Evolutionary conservation across 2,329 filamentous ascomycete species (phyloP).

Genomic region (Cytospora chrysosperma): DNA sequence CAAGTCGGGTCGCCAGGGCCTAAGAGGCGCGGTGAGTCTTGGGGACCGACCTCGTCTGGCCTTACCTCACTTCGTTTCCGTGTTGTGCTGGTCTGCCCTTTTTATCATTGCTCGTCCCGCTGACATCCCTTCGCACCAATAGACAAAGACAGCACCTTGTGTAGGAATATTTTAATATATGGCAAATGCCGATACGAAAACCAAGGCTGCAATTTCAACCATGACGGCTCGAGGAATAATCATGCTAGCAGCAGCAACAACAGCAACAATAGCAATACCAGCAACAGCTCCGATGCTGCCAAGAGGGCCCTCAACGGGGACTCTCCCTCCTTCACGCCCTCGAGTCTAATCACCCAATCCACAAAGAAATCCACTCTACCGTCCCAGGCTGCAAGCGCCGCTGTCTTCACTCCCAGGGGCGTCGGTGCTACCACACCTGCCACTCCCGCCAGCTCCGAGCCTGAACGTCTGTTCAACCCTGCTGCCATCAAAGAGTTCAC

Average conservation of each 20-base stretch:
- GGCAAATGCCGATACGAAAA: slow-evolving; percentile 91
- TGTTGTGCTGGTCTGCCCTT: not conserved
- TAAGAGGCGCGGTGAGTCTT: slow-evolving; percentile 53
- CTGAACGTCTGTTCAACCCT: slow-evolving; percentile 51
- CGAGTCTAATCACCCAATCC: slow-evolving; percentile 39
- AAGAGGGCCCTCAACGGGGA: slow-evolving; percentile 91
- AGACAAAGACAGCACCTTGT: slow-evolving; percentile 79
- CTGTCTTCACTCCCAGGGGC: slow-evolving; percentile 76
- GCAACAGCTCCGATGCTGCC: slow-evolving; percentile 18
- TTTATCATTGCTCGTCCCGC: slow-evolving; percentile 2
- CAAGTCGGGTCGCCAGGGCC: slow-evolving; percentile 57
- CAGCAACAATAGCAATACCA: slow-evolving; percentile 11
- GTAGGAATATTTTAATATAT: slow-evolving; percentile 90
- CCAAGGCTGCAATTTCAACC: slow-evolving; percentile 86
- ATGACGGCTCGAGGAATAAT: slow-evolving; percentile 55
- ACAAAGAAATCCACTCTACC: slow-evolving; percentile 77
- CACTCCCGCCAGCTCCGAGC: slow-evolving; percentile 43
- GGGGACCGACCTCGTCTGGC: slow-evolving; percentile 13
- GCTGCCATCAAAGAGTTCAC: slow-evolving; percentile 60
- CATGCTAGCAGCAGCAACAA: slow-evolving; percentile 9
- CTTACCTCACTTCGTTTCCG: slow-evolving; percentile 14
- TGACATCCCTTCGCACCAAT: slow-evolving; percentile 17
- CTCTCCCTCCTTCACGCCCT: slow-evolving; percentile 89
- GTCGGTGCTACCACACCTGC: slow-evolving; percentile 42
- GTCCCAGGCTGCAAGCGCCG: slow-evolving; percentile 84